A percentile compares a stretch with the other conserved stretches of the same genome.
These are phyloP conservation scores for Eucalyptus dawsonii DNA, from an alignment of 345 rosid species.

Conservation along the genomic window DNA sequence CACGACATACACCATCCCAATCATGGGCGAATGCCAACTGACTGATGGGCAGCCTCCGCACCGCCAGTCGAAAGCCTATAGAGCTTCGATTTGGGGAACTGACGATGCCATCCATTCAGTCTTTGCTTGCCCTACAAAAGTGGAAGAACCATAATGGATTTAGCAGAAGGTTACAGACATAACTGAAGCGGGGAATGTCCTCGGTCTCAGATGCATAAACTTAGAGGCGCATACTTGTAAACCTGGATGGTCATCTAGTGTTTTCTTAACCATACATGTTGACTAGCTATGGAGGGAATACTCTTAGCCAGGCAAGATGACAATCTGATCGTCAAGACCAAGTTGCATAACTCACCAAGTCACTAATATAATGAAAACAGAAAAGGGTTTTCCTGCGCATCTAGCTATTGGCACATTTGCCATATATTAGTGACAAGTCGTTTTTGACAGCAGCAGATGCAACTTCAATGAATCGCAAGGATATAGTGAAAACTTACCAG, in stretches of 20 bases:
- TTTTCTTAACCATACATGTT: not conserved
- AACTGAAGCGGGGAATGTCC: not conserved
- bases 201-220: not conserved
- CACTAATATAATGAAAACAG: not conserved
- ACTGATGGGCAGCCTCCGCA: not conserved
- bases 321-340: not conserved
- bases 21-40: not conserved
- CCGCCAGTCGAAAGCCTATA: not conserved
- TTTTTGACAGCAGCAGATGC: not conserved
- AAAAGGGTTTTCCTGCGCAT: not conserved
- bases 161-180: not conserved
- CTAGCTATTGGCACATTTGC: not conserved
- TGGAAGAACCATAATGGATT: not conserved
- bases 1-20: not conserved
- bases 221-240: not conserved
- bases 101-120: not conserved
- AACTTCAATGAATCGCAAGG: not conserved
- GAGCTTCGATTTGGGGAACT: not conserved
- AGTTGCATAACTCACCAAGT: not conserved
- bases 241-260: not conserved
- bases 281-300: not conserved
- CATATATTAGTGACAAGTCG: not conserved
- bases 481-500: constrained; percentile 28
- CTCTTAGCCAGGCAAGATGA: not conserved
- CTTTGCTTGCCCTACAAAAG: constrained; percentile 3